These are phyloP conservation scores for Candida peoriensis DNA, from an alignment of 805 yeast genomes.

Conservation along the genomic window DNA sequence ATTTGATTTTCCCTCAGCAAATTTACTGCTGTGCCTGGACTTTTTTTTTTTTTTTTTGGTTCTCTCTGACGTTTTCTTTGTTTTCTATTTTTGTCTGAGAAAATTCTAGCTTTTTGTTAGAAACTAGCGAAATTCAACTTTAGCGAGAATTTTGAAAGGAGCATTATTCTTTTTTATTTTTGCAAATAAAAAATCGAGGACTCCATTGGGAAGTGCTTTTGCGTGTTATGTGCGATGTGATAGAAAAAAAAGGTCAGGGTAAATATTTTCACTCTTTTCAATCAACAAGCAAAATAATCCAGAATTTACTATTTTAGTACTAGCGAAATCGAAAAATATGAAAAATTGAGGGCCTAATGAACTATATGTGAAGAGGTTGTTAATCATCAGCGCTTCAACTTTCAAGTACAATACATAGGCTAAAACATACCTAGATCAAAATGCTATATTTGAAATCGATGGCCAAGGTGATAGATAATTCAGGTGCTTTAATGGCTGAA, in stretches of 20 bases:
- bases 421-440: constrained; percentile 4
- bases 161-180: no score
- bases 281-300: neutral
- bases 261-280: neutral
- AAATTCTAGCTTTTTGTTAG: no score
- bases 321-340: neutral
- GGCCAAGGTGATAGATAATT: constrained; percentile 88
- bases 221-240: no score
- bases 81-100: no score
- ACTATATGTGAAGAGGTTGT: neutral
- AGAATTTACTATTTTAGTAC: neutral
- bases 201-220: no score
- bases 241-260: neutral
- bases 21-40: no score
- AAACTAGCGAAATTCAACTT: no score
- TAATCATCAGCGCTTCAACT: neutral
- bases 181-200: no score
- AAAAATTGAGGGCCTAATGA: neutral
- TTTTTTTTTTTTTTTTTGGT: no score
- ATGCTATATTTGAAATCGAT: constrained; percentile 90
- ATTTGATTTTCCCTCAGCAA: no score
- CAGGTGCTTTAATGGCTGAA: constrained; percentile 92
- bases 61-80: no score
- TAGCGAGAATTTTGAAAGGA: no score
- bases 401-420: neutral